Evolutionary conservation across 2,329 filamentous ascomycete species (phyloP).

Genomic region (Xylaria sp.): DNA sequence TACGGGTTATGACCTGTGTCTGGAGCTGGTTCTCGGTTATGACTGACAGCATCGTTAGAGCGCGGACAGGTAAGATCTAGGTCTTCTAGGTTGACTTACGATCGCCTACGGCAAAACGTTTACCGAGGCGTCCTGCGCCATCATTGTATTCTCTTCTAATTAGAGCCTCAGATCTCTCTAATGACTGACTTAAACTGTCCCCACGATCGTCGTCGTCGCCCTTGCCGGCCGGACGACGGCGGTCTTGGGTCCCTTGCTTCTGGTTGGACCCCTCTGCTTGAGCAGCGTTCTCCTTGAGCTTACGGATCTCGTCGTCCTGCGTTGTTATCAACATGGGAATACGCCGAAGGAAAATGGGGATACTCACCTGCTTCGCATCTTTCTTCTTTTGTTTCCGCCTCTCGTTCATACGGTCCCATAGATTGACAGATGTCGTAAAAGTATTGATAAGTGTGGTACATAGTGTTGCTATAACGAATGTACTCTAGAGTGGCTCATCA

Average conservation of each 20-base stretch:
- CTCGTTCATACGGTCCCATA: slow-evolving; percentile 45
- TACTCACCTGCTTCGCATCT: slow-evolving; percentile 40
- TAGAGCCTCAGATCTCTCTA: slow-evolving; percentile 41
- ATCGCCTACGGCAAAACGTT: slow-evolving; percentile 46
- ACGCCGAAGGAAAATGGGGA: neutral
- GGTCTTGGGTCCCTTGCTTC: neutral
- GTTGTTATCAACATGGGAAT: slow-evolving; percentile 17
- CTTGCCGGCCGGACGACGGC: slow-evolving; percentile 15
- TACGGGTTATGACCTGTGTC: slow-evolving; percentile 43
- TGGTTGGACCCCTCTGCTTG: slow-evolving; percentile 22
- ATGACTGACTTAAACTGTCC: slow-evolving; percentile 33
- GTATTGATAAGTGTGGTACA: slow-evolving; percentile 47
- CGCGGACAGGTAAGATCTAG: neutral
- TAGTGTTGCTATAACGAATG: slow-evolving; percentile 48
- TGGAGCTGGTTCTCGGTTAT: slow-evolving; percentile 46
- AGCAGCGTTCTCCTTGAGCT: slow-evolving; percentile 23
- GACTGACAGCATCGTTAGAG: slow-evolving; percentile 11
- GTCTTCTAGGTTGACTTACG: slow-evolving; percentile 8
- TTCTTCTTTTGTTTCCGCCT: slow-evolving; percentile 41
- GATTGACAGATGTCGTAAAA: slow-evolving; percentile 45
- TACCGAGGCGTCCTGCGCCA: slow-evolving; percentile 40
- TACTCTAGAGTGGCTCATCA: slow-evolving; percentile 38
- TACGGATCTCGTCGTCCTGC: slow-evolving; percentile 27
- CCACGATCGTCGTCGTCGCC: slow-evolving; percentile 34
- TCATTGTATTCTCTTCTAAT: slow-evolving; percentile 45